Conservation (phyloP, 305 asterid species). For the Solanum hybrid region DNA sequence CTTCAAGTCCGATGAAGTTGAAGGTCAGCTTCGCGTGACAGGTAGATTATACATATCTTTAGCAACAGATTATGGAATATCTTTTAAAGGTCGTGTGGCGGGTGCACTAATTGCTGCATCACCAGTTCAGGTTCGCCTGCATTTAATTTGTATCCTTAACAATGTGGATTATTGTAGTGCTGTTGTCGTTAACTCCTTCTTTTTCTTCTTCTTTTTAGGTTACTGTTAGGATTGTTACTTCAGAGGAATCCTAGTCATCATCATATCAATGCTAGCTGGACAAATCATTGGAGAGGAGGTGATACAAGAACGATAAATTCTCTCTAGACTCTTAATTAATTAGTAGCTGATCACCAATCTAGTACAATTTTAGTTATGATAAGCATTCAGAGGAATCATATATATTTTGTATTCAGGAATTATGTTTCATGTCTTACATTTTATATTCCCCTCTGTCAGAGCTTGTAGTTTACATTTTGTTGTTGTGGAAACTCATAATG, state of each 20-base stretch:
- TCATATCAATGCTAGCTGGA: not conserved
- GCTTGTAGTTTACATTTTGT: not conserved
- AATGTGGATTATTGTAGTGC: no score
- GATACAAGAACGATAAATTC: slow-evolving; percentile 24
- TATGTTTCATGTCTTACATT: not conserved
- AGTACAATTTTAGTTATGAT: not conserved
- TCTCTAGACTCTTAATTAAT: not conserved
- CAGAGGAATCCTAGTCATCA: no score
- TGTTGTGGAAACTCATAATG: not conserved
- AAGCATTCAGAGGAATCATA: slow-evolving; percentile 17
- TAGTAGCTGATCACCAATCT: not conserved
- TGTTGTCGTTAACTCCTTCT: no score
- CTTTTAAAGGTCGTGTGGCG: not conserved
- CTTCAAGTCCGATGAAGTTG: not conserved
- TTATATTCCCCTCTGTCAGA: not conserved
- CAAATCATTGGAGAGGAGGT: slow-evolving; percentile 8
- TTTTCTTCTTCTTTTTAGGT: no score
- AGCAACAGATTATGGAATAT: not conserved
- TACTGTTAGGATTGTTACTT: no score
- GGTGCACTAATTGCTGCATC: not conserved
- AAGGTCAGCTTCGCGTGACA: not conserved
- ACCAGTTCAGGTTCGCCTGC: not conserved
- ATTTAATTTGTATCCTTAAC: not conserved
- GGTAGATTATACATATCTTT: not conserved
- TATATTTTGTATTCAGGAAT: not conserved